Evolutionary conservation across 2,329 filamentous ascomycete genomes (phyloP).

Genomic region (Ceratocystis variospora): DNA sequence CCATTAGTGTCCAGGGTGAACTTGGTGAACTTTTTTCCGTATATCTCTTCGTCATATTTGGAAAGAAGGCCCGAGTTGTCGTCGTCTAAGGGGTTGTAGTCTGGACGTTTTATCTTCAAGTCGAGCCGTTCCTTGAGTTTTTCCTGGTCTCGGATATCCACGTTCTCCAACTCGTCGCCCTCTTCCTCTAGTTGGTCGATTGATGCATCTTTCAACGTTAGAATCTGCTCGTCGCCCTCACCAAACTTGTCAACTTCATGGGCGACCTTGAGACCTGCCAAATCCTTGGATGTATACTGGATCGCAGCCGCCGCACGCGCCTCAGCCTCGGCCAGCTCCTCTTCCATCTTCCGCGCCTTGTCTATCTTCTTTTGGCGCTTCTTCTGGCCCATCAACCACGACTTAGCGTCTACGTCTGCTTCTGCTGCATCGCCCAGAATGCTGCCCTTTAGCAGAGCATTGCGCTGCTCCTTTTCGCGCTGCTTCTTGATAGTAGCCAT

Average conservation of each 20-base stretch:
- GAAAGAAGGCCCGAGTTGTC: constrained; percentile 60
- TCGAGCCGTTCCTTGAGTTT: constrained; percentile 62
- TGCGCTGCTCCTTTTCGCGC: constrained; percentile 67
- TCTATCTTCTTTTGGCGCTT: constrained; percentile 88
- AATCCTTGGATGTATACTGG: constrained; percentile 70
- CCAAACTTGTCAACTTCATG: constrained; percentile 67
- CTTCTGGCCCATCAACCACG: constrained; percentile 81
- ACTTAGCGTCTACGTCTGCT: constrained; percentile 63
- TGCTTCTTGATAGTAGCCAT: constrained; percentile 76
- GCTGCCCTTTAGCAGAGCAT: constrained; percentile 63
- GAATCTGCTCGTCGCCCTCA: constrained; percentile 70
- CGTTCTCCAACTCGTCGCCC: constrained; percentile 77
- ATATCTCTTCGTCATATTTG: constrained; percentile 93
- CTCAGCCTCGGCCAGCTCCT: constrained; percentile 67
- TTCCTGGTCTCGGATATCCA: constrained; percentile 57
- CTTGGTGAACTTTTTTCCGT: constrained; percentile 72
- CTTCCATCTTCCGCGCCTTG: constrained; percentile 55
- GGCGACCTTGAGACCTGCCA: constrained; percentile 81
- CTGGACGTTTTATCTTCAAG: constrained; percentile 76
- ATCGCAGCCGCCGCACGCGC: constrained; percentile 46
- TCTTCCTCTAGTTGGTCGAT: constrained; percentile 67
- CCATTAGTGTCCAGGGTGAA: constrained; percentile 79
- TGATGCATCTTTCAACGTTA: constrained; percentile 87
- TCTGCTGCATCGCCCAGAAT: constrained; percentile 64
- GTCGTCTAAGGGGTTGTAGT: constrained; percentile 73